Base-by-base conservation (phyloP, 805 yeast genomes). In the Starmerella gropengiesseri region DNA sequence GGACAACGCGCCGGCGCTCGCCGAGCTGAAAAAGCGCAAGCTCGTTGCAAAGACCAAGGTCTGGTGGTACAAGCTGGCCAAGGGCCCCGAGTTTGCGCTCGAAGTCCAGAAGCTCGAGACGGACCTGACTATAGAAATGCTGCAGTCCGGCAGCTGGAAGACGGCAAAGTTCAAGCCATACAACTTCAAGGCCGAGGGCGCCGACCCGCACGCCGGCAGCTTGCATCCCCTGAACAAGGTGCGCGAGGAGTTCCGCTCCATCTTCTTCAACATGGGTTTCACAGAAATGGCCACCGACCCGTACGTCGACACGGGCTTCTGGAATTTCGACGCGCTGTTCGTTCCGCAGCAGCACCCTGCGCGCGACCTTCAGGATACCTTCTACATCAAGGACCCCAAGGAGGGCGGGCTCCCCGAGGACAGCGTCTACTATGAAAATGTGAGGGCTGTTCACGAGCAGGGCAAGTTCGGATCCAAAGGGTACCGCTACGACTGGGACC, bases 261-360 rank as follows among this genome's bases (percentile, higher is more conserved):
- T 91, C 59, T 91, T 91, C 76, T 89, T 91, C 68, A 78, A 91
- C 29, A 78, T 91, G 87, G 99, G 99, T 7, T 91, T 91, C 77
- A 77, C 91, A 22, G 99, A 91, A 68, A 91, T 91, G 99, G 95
- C 98, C 47, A 81, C 98, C 20, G 89, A 89, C 64, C 95, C 89
- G 64, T 91, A 87, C 62, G 99, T 91, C 41, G 99, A 91, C 61
- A 75, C 91, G 14, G 97, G 97, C 4, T 91, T 91, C 77, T 91
- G 99, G 99, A 91, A 91, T 67, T 91, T 91, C 60, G 99, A 91
- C 63, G 77, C 98, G 3, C 73, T 91, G 57, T 91, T 69, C 58
- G 99, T 91, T 43, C 99, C 99, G 44, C 99, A 91, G 69, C 97
- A 91, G 69, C 99, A 91, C 68, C 98, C 99, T 14, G 99, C 99